Evolutionary conservation across 345 rosid genomes (phyloP), one percentile per base, ranked within the genome.

Genomic region (Brassica juncea): DNA sequence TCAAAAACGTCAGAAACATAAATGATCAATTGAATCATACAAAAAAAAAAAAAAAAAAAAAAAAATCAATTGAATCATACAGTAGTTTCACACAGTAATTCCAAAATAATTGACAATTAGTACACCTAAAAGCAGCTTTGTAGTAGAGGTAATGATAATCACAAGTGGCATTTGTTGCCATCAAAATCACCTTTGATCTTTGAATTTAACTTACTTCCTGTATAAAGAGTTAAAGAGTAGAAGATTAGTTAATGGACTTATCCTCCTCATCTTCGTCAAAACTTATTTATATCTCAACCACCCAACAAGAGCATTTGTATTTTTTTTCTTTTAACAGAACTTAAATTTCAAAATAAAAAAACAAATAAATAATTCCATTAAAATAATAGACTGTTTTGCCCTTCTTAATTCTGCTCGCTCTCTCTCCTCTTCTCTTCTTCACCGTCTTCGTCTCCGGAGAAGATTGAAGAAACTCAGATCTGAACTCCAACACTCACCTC

Each of bases 391-490:
- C 30, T 21, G 27, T 14, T 16, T 16, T 6, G 21, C 16, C 25
- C 25, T 55, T 2, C 42, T 37, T 37, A 37, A 37, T 37, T 37
- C 8, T 5, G 35, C 35, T 32, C 35, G 35, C 47, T 39, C 47
- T 39, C 42, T 32, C 47, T 39, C 12, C 12, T 27, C 28, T 27
- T 27, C 19, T 37, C 12, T 2, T 9, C 47, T 0, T 39, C 47
- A 10, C 47, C 47, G 52, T 11, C 52, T 3, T 12, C 52, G 52
- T 44, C 52, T 11, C 52, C 12, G 47, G 47, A 39, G 47, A 39
- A 9, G 14, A 12, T 44, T 44, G 4, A 69, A 21, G 77, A 8
- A 78, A 77, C 28, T 64, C 84, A 83, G 86, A 85, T 85, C 86
- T 85, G 84, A 68, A 73, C 60, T 74, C 49, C 30, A 55, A 61